Percentiles rank a stretch among this genome's conserved stretches.
phyloP scores from a whole-genome alignment of 441 rosid species.

The Melastoma candidum region DNA sequence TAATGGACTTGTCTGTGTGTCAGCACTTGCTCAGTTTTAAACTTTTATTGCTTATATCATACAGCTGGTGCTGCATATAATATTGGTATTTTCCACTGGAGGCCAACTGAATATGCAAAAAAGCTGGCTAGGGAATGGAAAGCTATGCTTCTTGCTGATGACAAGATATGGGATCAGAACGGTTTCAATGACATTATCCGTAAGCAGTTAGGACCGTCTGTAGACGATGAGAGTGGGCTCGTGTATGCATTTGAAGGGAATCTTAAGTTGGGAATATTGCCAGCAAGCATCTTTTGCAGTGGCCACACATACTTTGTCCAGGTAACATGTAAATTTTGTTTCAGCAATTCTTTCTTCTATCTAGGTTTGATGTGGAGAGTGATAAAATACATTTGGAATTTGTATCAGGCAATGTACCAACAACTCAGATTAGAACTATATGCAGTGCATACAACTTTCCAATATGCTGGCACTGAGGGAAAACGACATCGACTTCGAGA shows the following conservation, averaged over 20 bases:
- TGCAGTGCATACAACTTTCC: constrained; percentile 96
- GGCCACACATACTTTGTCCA: constrained; percentile 97
- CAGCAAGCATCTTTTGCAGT: constrained; percentile 91
- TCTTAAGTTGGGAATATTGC: constrained; percentile 90
- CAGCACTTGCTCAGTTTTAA: too few relatives aligned
- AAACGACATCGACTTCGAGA: constrained; percentile 95
- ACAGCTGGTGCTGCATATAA: constrained; percentile 91
- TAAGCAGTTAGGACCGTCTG: constrained; percentile 86
- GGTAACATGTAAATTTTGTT: constrained; percentile 34
- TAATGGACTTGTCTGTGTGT: too few relatives aligned
- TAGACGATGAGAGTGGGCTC: constrained; percentile 69
- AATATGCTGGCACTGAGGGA: constrained; percentile 96
- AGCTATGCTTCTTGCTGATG: constrained; percentile 78
- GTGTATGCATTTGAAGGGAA: constrained; percentile 88
- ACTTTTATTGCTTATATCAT: not conserved
- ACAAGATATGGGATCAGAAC: constrained; percentile 97
- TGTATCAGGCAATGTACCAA: constrained; percentile 67
- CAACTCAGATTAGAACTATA: constrained; percentile 89
- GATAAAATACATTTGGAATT: constrained; percentile 7
- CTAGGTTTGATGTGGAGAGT: constrained; percentile 6
- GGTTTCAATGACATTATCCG: constrained; percentile 85
- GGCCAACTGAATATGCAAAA: constrained; percentile 78
- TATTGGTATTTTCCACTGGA: constrained; percentile 97
- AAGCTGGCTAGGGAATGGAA: constrained; percentile 92
- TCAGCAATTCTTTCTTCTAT: constrained; percentile 2